Conservation (phyloP, 768 basidiomycete species). For the Naganishia vishniacii region DNA sequence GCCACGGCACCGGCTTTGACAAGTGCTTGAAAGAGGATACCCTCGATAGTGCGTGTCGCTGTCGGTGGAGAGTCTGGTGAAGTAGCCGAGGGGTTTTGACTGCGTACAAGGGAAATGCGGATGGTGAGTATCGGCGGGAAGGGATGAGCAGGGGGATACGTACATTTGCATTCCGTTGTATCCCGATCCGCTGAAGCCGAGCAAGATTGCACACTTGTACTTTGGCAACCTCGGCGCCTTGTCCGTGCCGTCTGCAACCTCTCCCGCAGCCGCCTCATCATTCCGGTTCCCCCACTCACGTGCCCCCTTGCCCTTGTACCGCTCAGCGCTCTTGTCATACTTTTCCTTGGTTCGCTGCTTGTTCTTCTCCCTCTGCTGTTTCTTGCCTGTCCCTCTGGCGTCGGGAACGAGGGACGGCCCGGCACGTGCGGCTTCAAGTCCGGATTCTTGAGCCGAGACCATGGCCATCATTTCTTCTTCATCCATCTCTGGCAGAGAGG, state of each 20-base stretch:
- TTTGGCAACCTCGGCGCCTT: constrained; percentile 37
- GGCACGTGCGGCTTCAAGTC: constrained; percentile 7
- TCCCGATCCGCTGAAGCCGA: constrained; percentile 88
- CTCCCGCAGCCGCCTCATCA: background rate
- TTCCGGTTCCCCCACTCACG: constrained; percentile 15
- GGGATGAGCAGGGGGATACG: constrained; percentile 44
- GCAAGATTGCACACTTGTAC: constrained; percentile 66
- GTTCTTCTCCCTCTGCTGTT: constrained; percentile 8
- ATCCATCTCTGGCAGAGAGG: constrained; percentile 9
- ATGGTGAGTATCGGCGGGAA: too few species aligned
- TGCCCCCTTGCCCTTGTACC: constrained; percentile 11
- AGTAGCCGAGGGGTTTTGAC: background rate
- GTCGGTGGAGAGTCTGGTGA: constrained; percentile 11
- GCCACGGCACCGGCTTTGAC: constrained; percentile 90
- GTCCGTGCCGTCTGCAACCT: constrained; percentile 11
- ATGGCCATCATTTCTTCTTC: constrained; percentile 22
- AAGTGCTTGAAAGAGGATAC: constrained; percentile 77
- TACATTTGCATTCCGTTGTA: constrained; percentile 96
- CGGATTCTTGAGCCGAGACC: constrained; percentile 14
- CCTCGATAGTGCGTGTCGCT: constrained; percentile 71
- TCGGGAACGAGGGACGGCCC: background rate
- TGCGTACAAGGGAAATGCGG: background rate
- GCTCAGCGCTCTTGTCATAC: constrained; percentile 12
- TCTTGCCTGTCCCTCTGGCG: background rate
- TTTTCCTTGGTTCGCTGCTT: constrained; percentile 18